Conservation (phyloP, 73 alveolate genomes). For the Tetrahymena elliotti region DNA sequence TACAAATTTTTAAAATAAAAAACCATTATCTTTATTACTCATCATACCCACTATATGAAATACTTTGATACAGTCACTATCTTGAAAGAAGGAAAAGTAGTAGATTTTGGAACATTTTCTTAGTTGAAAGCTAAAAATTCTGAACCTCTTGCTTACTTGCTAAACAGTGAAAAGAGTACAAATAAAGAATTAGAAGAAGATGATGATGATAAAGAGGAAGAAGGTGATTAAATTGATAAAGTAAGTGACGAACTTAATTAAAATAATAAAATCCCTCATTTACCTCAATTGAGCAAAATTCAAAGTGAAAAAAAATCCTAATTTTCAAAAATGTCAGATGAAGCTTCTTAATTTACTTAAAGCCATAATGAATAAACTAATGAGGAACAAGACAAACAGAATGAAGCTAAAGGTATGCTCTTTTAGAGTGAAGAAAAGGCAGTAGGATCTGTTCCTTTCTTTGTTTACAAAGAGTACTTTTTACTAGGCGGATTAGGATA, state of each 20-base stretch:
- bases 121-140: background rate
- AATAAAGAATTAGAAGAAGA: background rate
- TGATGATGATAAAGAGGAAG: conserved; percentile 6
- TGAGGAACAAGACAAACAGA: background rate
- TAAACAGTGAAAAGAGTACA: background rate
- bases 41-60: conserved; percentile 71
- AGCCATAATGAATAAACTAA: background rate
- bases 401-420: background rate
- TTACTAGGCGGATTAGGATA: background rate
- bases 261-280: background rate
- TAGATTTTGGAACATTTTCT: conserved; percentile 35
- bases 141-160: background rate
- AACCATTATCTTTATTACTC: conserved; percentile 86
- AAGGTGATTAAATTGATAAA: background rate
- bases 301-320: background rate
- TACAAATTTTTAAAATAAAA: conserved; percentile 59
- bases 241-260: background rate
- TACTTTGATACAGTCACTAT: conserved; percentile 69
- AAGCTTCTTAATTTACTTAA: background rate
- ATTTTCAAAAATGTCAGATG: background rate
- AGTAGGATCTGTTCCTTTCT: background rate
- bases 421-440: background rate
- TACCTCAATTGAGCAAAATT: background rate
- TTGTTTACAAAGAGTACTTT: background rate
- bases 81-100: conserved; percentile 66